A percentile compares a stretch with the other conserved stretches of the same genome.
These are phyloP conservation scores for Fagus sylvatica DNA, from an alignment of 306 rosid species.

Conservation along the genomic window DNA sequence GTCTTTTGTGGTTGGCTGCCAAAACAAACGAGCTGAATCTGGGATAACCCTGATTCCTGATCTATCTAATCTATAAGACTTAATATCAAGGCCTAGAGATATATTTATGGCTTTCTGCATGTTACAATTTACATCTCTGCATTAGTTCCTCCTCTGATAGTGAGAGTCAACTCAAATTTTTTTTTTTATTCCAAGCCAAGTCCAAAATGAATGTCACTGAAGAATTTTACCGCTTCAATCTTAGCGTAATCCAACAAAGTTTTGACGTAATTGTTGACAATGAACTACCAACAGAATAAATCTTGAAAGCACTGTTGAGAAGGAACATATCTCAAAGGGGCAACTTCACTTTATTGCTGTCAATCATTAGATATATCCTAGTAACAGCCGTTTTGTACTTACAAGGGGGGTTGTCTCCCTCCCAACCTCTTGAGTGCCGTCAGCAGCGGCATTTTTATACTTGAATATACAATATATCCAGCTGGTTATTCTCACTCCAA, in stretches of 20 bases:
- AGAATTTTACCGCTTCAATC: background rate
- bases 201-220: background rate
- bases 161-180: no score
- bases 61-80: no score
- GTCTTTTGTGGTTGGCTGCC: no score
- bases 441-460: conserved; percentile 57
- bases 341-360: conserved; percentile 59
- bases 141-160: no score
- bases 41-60: no score
- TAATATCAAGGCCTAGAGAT: no score
- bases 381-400: conserved; percentile 56
- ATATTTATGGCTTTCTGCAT: no score
- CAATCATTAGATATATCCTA: conserved; percentile 45
- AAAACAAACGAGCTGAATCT: no score
- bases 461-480: conserved; percentile 57
- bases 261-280: background rate
- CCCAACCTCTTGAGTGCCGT: conserved; percentile 59
- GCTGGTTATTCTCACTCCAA: conserved; percentile 44
- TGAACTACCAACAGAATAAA: conserved; percentile 13
- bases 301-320: conserved; percentile 28
- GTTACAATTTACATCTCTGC: no score
- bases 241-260: background rate
- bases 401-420: conserved; percentile 47
- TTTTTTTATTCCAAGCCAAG: background rate
- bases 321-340: conserved; percentile 37